Evolutionary conservation across 345 rosid species (phyloP).

Genomic region (Arabidopsis thaliana): DNA sequence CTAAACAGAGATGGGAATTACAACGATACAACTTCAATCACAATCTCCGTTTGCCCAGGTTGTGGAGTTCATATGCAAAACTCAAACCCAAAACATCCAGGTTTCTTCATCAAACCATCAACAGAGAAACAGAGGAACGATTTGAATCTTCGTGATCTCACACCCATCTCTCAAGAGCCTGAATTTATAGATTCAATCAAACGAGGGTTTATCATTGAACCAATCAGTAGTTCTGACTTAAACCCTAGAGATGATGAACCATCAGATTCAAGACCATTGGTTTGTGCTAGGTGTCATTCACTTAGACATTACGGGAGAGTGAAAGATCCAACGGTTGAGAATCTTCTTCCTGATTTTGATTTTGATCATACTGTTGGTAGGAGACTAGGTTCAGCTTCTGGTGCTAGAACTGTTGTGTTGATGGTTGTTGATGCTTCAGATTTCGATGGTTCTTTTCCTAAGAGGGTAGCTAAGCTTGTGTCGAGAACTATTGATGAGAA

Average conservation of each 20-base stretch:
- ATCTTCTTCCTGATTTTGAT: slow-evolving; percentile 92
- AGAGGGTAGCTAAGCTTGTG: slow-evolving; percentile 74
- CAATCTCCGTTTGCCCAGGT: slow-evolving; percentile 81
- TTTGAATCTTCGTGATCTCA: slow-evolving; percentile 48
- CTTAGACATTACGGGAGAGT: slow-evolving; percentile 89
- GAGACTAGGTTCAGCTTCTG: slow-evolving; percentile 63
- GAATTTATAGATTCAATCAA: slow-evolving; percentile 65
- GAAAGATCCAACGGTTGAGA: slow-evolving; percentile 79
- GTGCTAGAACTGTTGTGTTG: slow-evolving; percentile 79
- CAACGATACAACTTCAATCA: slow-evolving; percentile 58
- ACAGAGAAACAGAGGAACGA: slow-evolving; percentile 41
- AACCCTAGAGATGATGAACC: slow-evolving; percentile 35
- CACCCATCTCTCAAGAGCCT: slow-evolving; percentile 60
- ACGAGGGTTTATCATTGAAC: slow-evolving; percentile 56
- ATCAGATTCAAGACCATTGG: slow-evolving; percentile 52
- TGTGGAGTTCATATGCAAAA: slow-evolving; percentile 92
- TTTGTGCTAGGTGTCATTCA: slow-evolving; percentile 90
- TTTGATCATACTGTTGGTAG: slow-evolving; percentile 83
- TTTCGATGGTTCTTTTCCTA: slow-evolving; percentile 91
- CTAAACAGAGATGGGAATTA: slow-evolving; percentile 83
- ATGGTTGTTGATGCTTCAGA: slow-evolving; percentile 91
- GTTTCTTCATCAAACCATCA: slow-evolving; percentile 72
- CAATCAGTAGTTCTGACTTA: neutral
- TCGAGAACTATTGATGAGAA: slow-evolving; percentile 76
- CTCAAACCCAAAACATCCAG: slow-evolving; percentile 68